Evolutionary conservation across 2,329 filamentous ascomycete species (phyloP).

Genomic region (Trichophyton verrucosum): DNA sequence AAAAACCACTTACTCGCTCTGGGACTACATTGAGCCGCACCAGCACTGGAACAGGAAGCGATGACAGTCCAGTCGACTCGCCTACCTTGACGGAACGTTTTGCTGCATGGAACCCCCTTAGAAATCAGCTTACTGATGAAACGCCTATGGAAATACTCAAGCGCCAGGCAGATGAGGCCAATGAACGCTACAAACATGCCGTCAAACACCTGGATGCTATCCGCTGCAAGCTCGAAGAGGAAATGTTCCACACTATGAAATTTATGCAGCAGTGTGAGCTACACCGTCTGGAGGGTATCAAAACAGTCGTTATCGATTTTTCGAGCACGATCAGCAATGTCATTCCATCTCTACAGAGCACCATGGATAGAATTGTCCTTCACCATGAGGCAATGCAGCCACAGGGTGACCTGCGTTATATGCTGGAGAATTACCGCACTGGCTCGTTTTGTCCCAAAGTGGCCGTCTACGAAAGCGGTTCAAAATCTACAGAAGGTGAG

Average conservation of each 20-base stretch:
- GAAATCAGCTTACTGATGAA: slow-evolving; percentile 83
- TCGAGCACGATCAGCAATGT: slow-evolving; percentile 96
- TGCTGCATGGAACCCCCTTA: slow-evolving; percentile 83
- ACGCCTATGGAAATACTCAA: slow-evolving; percentile 75
- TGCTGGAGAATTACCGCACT: slow-evolving; percentile 93
- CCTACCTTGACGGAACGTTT: slow-evolving; percentile 83
- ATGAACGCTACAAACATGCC: slow-evolving; percentile 82
- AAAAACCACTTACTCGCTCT: slow-evolving; percentile 42
- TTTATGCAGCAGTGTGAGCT: slow-evolving; percentile 97
- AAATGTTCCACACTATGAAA: slow-evolving; percentile 80
- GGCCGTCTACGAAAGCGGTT: slow-evolving; percentile 95
- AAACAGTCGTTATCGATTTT: slow-evolving; percentile 94
- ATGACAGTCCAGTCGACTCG: slow-evolving; percentile 54
- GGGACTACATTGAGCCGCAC: slow-evolving; percentile 49
- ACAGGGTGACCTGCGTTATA: slow-evolving; percentile 73
- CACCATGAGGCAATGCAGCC: slow-evolving; percentile 99
- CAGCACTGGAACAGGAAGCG: slow-evolving; percentile 50
- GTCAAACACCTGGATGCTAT: slow-evolving; percentile 80
- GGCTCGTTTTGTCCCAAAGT: slow-evolving; percentile 85
- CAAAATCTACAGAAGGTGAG: slow-evolving; percentile 77
- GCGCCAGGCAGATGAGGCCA: slow-evolving; percentile 76
- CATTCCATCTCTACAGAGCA: slow-evolving; percentile 87
- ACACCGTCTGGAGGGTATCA: slow-evolving; percentile 92
- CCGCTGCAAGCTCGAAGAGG: slow-evolving; percentile 88
- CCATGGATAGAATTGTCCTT: slow-evolving; percentile 96